Base-by-base conservation (phyloP, 169 alveolate species). In the Plasmodium inui region DNA sequence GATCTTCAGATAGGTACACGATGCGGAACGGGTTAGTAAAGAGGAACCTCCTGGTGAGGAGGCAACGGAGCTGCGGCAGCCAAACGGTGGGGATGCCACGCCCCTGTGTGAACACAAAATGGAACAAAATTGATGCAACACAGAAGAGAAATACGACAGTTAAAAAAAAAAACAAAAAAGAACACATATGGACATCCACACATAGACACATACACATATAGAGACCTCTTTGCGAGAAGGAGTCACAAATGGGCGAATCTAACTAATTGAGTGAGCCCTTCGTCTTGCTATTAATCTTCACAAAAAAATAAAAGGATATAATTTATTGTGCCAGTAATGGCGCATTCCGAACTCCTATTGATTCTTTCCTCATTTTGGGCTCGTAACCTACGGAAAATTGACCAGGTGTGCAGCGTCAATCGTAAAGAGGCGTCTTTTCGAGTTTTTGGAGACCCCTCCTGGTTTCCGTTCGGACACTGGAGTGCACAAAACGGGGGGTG, bases 351-450 rank as follows among this genome's bases (percentile, higher is more conserved):
- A 12, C 39, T 41, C 44, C 83, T 26, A 67, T 79, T 39, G 71
- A 34, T 41, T 89, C 90, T 37, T 89, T 89, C 72, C 39, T 80
- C 53, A 57, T 80, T 89, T 89, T 78, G 7, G 94, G 94, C 30
- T 89, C 94, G 50, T 89, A 89, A 53, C 72, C 94, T 89, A 39
- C n/a, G 34, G 83, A 44, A 41, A 10, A 22, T 82, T 39, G 17
- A 6, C 14, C 41, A 82, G 46, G 74, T 30, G 19, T 8, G 79
- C 46, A 44, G 79, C 46, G 5, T 41, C 44, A 39, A 67, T 37
- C 2, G 30, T n/a, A 44, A 39, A 44, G 32, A 19, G 17, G 39
- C 37, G 39, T 41, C 34, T 17, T 34, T 32, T 30, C 34, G 14
- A 17, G 14, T 82, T 53, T 82, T 32, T 1, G 46, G 37, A 9